Conservation (phyloP, 495 filamentous ascomycete species). For the Jackrogersella minutella region DNA sequence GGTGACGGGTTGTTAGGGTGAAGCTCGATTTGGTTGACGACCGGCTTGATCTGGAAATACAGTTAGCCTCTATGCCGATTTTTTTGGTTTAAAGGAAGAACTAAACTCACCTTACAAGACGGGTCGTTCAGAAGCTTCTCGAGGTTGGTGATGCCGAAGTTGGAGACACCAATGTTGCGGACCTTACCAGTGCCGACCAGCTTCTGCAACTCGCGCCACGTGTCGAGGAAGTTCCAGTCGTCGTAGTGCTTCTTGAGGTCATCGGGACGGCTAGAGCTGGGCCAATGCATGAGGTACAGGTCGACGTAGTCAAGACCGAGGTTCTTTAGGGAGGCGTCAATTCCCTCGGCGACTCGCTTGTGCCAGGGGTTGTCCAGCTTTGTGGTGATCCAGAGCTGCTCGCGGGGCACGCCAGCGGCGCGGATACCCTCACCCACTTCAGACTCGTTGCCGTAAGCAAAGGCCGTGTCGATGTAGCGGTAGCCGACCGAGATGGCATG, state of each 20-base stretch:
- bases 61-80: constrained; percentile 62
- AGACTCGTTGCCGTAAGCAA: constrained; percentile 84
- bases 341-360: constrained; percentile 68
- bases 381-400: constrained; percentile 86
- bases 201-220: constrained; percentile 87
- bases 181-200: constrained; percentile 80
- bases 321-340: constrained; percentile 72
- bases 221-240: constrained; percentile 84
- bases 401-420: constrained; percentile 80
- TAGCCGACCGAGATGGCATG: constrained; percentile 76
- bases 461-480: constrained; percentile 69
- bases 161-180: constrained; percentile 82
- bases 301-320: constrained; percentile 82
- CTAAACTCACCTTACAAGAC: constrained; percentile 55
- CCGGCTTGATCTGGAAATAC: constrained; percentile 68
- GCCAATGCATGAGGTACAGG: constrained; percentile 89
- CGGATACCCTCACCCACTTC: constrained; percentile 83
- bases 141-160: constrained; percentile 74
- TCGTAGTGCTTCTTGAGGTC: constrained; percentile 51
- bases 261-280: constrained; percentile 57
- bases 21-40: constrained; percentile 93
- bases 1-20: constrained; percentile 83
- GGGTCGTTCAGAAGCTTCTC: constrained; percentile 71
- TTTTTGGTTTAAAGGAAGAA: constrained; percentile 65
- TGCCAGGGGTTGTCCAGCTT: constrained; percentile 89